These are phyloP conservation scores for Hysterium pulicare DNA, from an alignment of 2,329 filamentous ascomycete species.

Conservation along the genomic window DNA sequence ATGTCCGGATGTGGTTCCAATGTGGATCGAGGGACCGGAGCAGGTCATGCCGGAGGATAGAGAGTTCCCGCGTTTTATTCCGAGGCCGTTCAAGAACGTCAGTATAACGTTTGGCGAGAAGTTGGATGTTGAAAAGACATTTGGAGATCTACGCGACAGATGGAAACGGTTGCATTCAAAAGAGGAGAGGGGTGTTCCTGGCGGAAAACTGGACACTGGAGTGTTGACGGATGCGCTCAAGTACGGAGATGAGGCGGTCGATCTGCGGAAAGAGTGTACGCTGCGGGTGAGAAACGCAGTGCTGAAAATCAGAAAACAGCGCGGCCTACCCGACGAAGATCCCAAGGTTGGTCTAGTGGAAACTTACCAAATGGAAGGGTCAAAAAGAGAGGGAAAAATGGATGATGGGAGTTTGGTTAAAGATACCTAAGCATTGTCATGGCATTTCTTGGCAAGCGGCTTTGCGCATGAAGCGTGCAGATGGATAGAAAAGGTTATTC, in stretches of 20 bases:
- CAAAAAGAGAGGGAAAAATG: slow-evolving; percentile 54
- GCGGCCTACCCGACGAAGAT: slow-evolving; percentile 78
- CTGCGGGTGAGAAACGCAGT: slow-evolving; percentile 75
- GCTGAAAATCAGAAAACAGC: slow-evolving; percentile 66
- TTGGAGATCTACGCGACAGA: slow-evolving; percentile 70
- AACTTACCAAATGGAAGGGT: slow-evolving; percentile 67
- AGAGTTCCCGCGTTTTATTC: slow-evolving; percentile 74
- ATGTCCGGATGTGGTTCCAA: slow-evolving; percentile 82
- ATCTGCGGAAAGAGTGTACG: slow-evolving; percentile 76
- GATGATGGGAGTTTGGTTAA: slow-evolving; percentile 60
- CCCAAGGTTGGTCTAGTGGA: slow-evolving; percentile 72
- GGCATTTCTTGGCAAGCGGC: too few species aligned
- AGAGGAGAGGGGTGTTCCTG: slow-evolving; percentile 46
- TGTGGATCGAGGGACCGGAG: slow-evolving; percentile 91
- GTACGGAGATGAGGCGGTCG: slow-evolving; percentile 69
- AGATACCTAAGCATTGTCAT: slow-evolving; percentile 45
- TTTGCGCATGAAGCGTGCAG: too few species aligned
- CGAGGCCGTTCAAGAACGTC: slow-evolving; percentile 68
- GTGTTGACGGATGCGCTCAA: slow-evolving; percentile 64
- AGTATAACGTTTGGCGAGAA: slow-evolving; percentile 75
- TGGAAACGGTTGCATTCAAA: slow-evolving; percentile 67
- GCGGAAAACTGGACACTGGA: slow-evolving; percentile 47
- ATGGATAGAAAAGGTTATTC: too few species aligned
- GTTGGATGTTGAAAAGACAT: slow-evolving; percentile 68
- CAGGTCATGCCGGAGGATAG: slow-evolving; percentile 83